Evolutionary conservation across 176 grass and related monocot genomes (phyloP), one percentile per base, ranked within the genome.

Genomic region (Tillandsia leiboldiana): DNA sequence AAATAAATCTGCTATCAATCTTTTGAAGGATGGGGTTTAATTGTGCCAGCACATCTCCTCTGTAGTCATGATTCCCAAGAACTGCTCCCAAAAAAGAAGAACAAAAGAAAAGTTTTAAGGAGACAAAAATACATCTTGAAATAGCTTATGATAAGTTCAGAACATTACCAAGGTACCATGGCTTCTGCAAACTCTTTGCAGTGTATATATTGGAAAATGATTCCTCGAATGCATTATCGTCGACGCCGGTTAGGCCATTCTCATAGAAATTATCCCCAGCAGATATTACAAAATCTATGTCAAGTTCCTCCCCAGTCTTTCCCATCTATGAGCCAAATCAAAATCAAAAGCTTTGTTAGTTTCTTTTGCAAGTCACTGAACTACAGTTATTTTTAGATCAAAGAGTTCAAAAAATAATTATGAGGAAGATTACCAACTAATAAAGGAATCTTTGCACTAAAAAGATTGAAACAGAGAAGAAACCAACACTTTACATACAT

Each of bases 181-280:
- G 83, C 67, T 61, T 96, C 74, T 96, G 86, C 14, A 96, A 70
- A 81, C 92, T 91, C 11, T 84, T 50, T 26, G 86, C 81, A 9
- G 85, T 91, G 67, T 91, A 96, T 58, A 96, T 69, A 66, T 87
- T 72, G 48, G 86, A 84, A 72, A 96, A 96, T 10, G 83, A 96
- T 47, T 86, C 81, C 78, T 87, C 79, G 70, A 96, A 96, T 56
- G 68, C 80, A 1, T 73, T 63, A 51, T 96, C 92, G 49, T 86
- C 82, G 54, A 88, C 53, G 13, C 86, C 79, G 9, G 86, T 63
- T 24, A 96, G 76, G 49, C 92, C 92, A 2, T 87, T 51, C 2
- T 91, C 74, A 69, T 96, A 96, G 78, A 96, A 89, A 58, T 91
- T 91, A 59, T 96, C 92, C 0, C 92, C 92, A 1, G 88, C 82